Evolutionary conservation across 768 basidiomycete species (phyloP).

Genomic region (Termitomyces sp.): DNA sequence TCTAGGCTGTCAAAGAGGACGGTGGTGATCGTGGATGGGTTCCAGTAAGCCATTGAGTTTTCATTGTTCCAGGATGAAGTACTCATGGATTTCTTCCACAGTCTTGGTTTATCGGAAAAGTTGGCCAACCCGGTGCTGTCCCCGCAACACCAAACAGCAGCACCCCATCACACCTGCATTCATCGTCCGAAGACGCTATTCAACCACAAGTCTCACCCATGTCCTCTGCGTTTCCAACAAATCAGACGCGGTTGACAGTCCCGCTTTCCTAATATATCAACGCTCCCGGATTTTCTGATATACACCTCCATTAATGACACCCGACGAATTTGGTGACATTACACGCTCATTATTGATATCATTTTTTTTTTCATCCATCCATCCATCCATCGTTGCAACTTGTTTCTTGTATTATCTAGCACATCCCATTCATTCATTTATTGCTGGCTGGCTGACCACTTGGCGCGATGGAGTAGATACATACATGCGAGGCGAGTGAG

Average conservation of each 20-base stretch:
- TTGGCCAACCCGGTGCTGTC: constrained; percentile 45
- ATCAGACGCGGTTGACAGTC: constrained; percentile 30
- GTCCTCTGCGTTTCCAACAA: constrained; percentile 75
- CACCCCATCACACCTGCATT: constrained; percentile 22
- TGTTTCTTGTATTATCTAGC: constrained; percentile 9
- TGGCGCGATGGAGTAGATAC: not conserved
- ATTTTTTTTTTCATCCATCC: not conserved
- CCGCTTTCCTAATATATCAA: constrained; percentile 10
- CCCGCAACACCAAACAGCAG: constrained; percentile 41
- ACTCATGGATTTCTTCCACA: constrained; percentile 19
- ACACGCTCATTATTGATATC: not conserved
- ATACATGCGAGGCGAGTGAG: not conserved
- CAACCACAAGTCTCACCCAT: constrained; percentile 67
- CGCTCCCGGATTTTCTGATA: not conserved
- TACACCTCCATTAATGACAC: no score
- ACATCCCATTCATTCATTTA: not conserved
- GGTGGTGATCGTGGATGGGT: constrained; percentile 96
- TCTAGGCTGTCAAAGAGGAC: constrained; percentile 87
- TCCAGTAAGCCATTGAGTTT: constrained; percentile 46
- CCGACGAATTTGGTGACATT: no score
- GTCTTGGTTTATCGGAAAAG: constrained; percentile 96
- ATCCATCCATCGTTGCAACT: constrained; percentile 2
- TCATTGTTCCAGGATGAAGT: not conserved
- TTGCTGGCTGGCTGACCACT: not conserved
- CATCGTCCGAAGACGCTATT: constrained; percentile 29